Base-by-base conservation (phyloP, 805 yeast genomes). In the Candida xyloterini region DNA sequence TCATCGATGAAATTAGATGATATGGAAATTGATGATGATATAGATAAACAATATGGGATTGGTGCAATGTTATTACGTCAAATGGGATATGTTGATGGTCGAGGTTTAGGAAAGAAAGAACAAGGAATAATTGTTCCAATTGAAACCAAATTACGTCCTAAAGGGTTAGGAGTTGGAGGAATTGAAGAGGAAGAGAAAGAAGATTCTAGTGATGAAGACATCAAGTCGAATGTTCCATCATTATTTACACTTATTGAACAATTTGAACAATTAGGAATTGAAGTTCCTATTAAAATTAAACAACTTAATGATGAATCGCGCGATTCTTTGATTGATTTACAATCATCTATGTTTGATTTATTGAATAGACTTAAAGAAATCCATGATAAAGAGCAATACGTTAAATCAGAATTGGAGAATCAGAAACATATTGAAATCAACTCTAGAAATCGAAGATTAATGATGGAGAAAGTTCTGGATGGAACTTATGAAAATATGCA, bases 1-100 rank as follows among this genome's bases (percentile, higher is more conserved):
- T 33, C 29, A 4, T 28, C 33, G 4, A 8, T 3, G 33, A n/a
- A 13, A 5, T n/a, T 3, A n/a, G 14, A 10, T 15, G 24, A 10
- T 20, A 28, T 21, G 14, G 21, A 5, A n/a, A 20, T 14, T 13
- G 23, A 27, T 1, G 15, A 26, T 1, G 32, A 29, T 11, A 33
- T 39, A 21, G 42, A 39, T 5, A 35, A 40, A 14, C 53, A 52
- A 24, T 89, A 90, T 56, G 98, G 98, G 6, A 77, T 88, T 27
- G 98, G 98, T 26, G 95, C 95, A 3, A 63, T 72, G 35, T 64
- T 91, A 35, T 60, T 91, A 65, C 70, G 78, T 44, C 74, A 79
- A 46, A 90, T 91, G 98, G 99, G 99, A 0, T 90, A 86, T 61
- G 71, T 73, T 7, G 75, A 74, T 28, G 98, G 99, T 0, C 68